A percentile compares a stretch with the other conserved stretches of the same genome.
Conservation (phyloP, 2,329 filamentous ascomycete genomes). For the Emmonsiellopsis sp. region DNA sequence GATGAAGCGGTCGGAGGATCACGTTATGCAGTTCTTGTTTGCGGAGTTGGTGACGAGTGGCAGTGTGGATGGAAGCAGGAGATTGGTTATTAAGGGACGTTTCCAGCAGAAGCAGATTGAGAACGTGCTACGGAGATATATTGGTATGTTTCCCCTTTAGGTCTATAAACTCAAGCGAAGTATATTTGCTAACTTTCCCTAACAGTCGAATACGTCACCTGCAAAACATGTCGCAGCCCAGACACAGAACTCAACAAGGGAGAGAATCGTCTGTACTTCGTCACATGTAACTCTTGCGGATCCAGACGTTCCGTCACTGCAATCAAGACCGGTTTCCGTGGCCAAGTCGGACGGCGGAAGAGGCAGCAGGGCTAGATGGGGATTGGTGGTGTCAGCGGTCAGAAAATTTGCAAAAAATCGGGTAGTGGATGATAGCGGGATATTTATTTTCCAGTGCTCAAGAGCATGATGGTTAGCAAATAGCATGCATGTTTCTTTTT, state of each 20-base stretch:
- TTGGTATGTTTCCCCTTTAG: constrained; percentile 50
- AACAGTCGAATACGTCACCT: constrained; percentile 89
- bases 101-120: constrained; percentile 99
- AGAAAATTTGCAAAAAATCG: background rate
- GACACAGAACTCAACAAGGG: constrained; percentile 97
- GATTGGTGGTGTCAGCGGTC: background rate
- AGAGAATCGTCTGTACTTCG: constrained; percentile 98
- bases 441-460: too few species aligned
- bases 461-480: too few species aligned
- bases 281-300: constrained; percentile 86
- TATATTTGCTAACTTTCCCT: background rate
- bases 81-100: constrained; percentile 96
- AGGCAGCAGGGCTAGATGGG: constrained; percentile 70
- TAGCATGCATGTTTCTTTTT: too few species aligned
- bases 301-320: constrained; percentile 82
- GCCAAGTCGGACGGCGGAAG: constrained; percentile 97
- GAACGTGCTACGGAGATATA: constrained; percentile 91
- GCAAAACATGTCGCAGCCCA: constrained; percentile 93
- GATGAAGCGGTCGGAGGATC: constrained; percentile 98
- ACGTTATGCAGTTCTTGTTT: constrained; percentile 94
- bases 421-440: background rate
- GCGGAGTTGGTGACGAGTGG: constrained; percentile 96
- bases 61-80: constrained; percentile 83
- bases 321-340: constrained; percentile 99
- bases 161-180: too few species aligned